These are phyloP conservation scores for Naganishia friedmannii DNA, from an alignment of 768 basidiomycete species.

Conservation along the genomic window DNA sequence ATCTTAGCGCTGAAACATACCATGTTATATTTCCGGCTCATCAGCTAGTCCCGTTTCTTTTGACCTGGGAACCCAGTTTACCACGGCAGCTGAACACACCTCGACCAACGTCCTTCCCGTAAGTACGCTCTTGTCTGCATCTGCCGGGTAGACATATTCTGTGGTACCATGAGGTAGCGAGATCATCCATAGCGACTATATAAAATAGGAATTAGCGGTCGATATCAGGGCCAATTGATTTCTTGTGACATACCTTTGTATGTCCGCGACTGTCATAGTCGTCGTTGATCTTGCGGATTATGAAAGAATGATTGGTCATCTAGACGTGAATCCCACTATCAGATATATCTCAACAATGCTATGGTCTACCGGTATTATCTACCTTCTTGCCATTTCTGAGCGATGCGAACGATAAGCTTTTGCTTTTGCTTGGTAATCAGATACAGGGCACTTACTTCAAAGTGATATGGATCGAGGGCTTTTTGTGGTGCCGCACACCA, in stretches of 20 bases:
- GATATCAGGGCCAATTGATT: too few relatives aligned
- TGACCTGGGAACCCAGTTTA: background rate
- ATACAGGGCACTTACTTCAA: conserved; percentile 9
- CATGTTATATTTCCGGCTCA: conserved; percentile 5
- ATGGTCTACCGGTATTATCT: background rate
- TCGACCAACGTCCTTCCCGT: conserved; percentile 15
- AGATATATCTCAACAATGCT: background rate
- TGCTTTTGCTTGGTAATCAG: background rate
- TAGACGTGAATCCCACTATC: background rate
- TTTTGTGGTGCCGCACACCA: conserved; percentile 6
- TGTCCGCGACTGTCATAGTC: conserved; percentile 20
- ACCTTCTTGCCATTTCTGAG: conserved; percentile 26
- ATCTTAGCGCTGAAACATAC: background rate
- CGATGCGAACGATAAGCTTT: background rate
- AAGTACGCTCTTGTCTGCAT: conserved; percentile 13
- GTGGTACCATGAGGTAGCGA: background rate
- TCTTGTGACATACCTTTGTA: background rate
- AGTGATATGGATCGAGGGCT: conserved; percentile 21
- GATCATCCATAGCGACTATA: conserved; percentile 18
- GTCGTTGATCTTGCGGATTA: conserved; percentile 13
- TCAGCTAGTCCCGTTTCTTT: background rate
- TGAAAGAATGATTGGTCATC: conserved; percentile 28
- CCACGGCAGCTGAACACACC: conserved; percentile 3
- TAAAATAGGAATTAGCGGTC: background rate
- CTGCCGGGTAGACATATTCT: background rate